Evolutionary conservation across 495 filamentous ascomycete genomes (phyloP), one percentile per base, ranked within the genome.

Genomic region (Lasiosphaeriaceae sp.): DNA sequence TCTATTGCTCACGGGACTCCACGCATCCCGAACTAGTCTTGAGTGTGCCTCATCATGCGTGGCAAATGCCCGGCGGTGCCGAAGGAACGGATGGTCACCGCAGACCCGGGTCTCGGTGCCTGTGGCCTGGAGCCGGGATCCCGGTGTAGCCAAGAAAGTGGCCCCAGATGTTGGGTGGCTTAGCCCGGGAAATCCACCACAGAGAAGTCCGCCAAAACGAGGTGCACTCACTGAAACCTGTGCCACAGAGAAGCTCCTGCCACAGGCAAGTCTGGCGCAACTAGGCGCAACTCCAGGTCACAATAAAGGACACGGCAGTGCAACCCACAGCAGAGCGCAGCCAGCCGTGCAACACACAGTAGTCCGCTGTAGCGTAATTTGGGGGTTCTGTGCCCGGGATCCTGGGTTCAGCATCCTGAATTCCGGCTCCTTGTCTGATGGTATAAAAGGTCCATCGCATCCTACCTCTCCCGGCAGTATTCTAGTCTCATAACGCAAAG

Each of bases 81-180:
- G 34, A 37, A 37, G 31, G 31, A 35, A 35, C 44, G 44, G 44
- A 47, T 47, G 44, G 44, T 47, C 44, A 47, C 44, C 44, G 44
- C 44, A 47, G 44, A 47, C 44, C 44, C 21, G 44, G 44, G 44
- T 47, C 44, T 47, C 17, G 44, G 44, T 48, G 46, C 21, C 46
- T 4, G 24, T 43, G 39, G 39, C 1, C 39, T n/a, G 39, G 14
- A 43, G 39, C 39, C 39, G 14, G 37, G 37, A 41, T 41, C n/a
- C n/a, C n/a, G 37, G 37, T 17, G 11, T 41, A 3, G 37, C 37
- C 37, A 41, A 17, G n/a, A 37, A 46, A 46, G 44, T 46, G 44
- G 16, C 44, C 44, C 44, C 31, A 12, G 31, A 35, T 35, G 31
- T 35, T 35, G 31, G 31, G 31, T n/a, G n/a, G n/a, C n/a, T n/a